A percentile compares a stretch with the other conserved stretches of the same genome.
phyloP scores from a whole-genome alignment of 768 basidiomycete genomes.

The Leccinum obscurum region DNA sequence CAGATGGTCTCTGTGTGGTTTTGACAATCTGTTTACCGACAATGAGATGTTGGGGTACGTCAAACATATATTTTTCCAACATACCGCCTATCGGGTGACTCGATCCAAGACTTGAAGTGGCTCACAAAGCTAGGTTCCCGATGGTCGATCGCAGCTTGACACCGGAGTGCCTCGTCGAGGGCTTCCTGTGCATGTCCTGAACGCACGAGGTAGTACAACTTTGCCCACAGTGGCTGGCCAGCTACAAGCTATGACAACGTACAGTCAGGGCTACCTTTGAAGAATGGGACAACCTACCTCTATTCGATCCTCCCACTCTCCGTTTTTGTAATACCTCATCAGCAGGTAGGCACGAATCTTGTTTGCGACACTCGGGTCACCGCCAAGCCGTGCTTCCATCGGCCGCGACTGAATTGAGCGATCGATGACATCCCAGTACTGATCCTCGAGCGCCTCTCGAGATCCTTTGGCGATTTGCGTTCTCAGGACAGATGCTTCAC shows the following conservation, averaged over 20 bases:
- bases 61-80: too few relatives aligned
- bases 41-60: too few relatives aligned
- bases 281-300: constrained; percentile 54
- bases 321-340: constrained; percentile 78
- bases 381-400: constrained; percentile 83
- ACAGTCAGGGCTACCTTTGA: constrained; percentile 3
- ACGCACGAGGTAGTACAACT: constrained; percentile 45
- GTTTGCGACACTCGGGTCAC: constrained; percentile 87
- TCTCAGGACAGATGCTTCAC: constrained; percentile 30
- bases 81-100: too few relatives aligned
- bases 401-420: constrained; percentile 80
- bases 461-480: constrained; percentile 78
- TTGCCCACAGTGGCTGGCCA: constrained; percentile 86
- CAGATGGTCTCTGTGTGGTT: constrained; percentile 55
- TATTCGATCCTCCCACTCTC: constrained; percentile 82
- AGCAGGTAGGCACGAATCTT: constrained; percentile 86
- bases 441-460: constrained; percentile 81
- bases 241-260: constrained; percentile 61
- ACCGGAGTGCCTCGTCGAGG: too few relatives aligned
- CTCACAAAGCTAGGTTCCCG: too few relatives aligned
- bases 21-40: too few relatives aligned
- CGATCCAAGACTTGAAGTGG: too few relatives aligned
- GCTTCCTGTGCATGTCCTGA: too few relatives aligned
- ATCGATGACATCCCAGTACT: constrained; percentile 84
- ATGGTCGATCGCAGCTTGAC: too few relatives aligned